Base-by-base conservation (phyloP, 495 filamentous ascomycete genomes). In the Aspergillus biplanus region DNA sequence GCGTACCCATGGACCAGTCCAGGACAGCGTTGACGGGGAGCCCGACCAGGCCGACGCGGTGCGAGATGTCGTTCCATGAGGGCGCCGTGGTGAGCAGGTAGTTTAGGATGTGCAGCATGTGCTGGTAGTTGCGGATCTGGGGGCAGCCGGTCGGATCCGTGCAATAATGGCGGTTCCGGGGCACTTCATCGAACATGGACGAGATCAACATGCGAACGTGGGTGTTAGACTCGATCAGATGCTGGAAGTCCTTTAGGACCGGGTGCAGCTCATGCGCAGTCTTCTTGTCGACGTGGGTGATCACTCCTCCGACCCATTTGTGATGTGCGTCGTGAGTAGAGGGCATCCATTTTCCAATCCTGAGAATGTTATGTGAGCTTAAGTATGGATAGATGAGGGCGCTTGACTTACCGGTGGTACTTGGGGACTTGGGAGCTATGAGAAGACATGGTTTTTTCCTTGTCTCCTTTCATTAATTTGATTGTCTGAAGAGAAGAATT, bases 1-100 rank as follows among this genome's bases (percentile, higher is more conserved):
- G 79, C 0, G 89, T 92, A 11, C 84, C 87, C 87, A 91, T 90
- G 5, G 87, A 86, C 78, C 89, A 91, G 68, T 91, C 87, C 13
- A 92, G 82, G 27, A 91, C 79, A 5, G 87, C 88, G 53, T 82
- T 83, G 71, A 91, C 85, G 4, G 89, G 89, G 1, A 89, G 75
- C 0, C 89, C 89, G 31, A 91, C 85, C 66, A 90, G 80, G 7
- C 86, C 87, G 0, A 86, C 82, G 0, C 82, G 75, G 48, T 80
- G 70, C 3, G 77, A 67, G 32, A 73, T 67, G 53, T 81, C 82
- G 31, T 76, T 86, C 86, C 85, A 90, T 56, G 85, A 78, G 1
- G 89, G 89, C 0, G 85, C 87, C 5, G 76, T 79, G 0, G 80
- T 83, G 59, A 91, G 79, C 5, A 90, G 80, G 61, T 86, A 80